phyloP scores from a whole-genome alignment of 2,329 filamentous ascomycete genomes.

The Aphanocladium album region DNA sequence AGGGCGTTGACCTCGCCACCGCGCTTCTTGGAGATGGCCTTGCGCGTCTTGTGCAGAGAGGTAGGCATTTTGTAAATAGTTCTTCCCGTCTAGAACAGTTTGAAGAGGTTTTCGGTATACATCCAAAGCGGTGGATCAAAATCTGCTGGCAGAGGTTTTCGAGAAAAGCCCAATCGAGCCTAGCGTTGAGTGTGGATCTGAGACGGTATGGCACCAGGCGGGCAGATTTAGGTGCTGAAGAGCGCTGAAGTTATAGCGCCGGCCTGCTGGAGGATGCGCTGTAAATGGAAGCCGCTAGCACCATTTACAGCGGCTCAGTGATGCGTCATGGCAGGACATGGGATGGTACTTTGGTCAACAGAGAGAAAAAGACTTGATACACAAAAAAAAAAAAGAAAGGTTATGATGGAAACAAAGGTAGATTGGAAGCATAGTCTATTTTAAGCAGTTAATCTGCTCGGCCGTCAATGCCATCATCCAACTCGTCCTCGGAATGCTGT shows the following conservation, averaged over 20 bases:
- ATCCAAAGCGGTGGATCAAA: not conserved
- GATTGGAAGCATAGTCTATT: too few relatives aligned
- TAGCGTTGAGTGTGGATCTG: not conserved
- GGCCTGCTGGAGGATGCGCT: not conserved
- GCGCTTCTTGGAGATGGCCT: slow-evolving; percentile 86
- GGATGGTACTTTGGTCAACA: not conserved
- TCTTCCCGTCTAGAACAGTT: not conserved
- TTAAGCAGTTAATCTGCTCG: too few relatives aligned
- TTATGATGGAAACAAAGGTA: too few relatives aligned
- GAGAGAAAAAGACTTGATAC: too few relatives aligned
- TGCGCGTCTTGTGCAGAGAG: slow-evolving; percentile 75
- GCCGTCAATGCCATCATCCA: too few relatives aligned
- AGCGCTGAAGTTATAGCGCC: not conserved
- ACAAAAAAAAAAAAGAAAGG: too few relatives aligned
- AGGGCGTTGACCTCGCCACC: slow-evolving; percentile 66
- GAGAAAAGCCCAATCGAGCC: not conserved
- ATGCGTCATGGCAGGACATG: not conserved
- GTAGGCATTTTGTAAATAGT: slow-evolving; percentile 59
- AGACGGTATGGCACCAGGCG: not conserved
- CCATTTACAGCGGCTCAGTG: not conserved
- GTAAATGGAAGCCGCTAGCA: not conserved
- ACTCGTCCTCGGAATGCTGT: too few relatives aligned
- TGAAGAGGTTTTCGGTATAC: not conserved
- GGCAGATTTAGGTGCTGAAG: not conserved
- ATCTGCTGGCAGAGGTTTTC: not conserved